A percentile compares a stretch with the other conserved stretches of the same genome.
Conservation (phyloP, 2,329 filamentous ascomycete genomes). For the Fusarium austroafricanum region DNA sequence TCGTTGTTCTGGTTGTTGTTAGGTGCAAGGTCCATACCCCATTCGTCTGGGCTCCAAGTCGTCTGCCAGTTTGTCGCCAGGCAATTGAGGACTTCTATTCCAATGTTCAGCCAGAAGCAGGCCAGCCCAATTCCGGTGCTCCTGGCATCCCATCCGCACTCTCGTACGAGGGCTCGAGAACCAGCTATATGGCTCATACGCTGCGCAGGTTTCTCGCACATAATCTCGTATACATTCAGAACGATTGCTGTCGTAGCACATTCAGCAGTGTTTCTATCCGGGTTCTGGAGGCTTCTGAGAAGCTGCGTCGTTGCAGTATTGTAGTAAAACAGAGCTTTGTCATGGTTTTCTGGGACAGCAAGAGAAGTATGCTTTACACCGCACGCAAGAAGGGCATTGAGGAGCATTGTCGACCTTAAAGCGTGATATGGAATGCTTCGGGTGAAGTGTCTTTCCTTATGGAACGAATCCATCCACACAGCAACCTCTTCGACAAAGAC, state of each 20-base stretch:
- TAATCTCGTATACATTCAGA: constrained; percentile 91
- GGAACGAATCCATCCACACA: constrained; percentile 94
- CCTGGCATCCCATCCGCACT: constrained; percentile 87
- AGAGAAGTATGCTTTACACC: constrained; percentile 84
- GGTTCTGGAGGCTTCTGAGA: constrained; percentile 81
- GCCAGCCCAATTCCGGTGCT: constrained; percentile 83
- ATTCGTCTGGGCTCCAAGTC: constrained; percentile 89
- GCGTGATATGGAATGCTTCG: constrained; percentile 85
- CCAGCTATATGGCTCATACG: constrained; percentile 92
- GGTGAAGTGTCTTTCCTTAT: constrained; percentile 87
- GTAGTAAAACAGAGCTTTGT: constrained; percentile 85
- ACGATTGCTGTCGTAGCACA: constrained; percentile 90
- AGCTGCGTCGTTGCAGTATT: constrained; percentile 85
- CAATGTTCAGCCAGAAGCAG: constrained; percentile 95
- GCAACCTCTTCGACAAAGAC: constrained; percentile 92
- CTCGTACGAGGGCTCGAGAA: constrained; percentile 85
- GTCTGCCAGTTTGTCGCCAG: constrained; percentile 88
- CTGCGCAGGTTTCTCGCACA: constrained; percentile 82
- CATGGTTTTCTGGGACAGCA: constrained; percentile 77
- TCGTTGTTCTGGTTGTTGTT: constrained; percentile 58
- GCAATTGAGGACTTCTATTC: constrained; percentile 90
- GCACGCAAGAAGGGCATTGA: constrained; percentile 90
- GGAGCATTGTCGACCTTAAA: constrained; percentile 84
- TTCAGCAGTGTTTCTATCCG: constrained; percentile 83
- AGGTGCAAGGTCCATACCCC: constrained; percentile 84